Percentiles rank a stretch among this genome's conserved stretches.
Evolutionary conservation across 179 eudicot species (phyloP).

Genomic region (Silene coronaria): DNA sequence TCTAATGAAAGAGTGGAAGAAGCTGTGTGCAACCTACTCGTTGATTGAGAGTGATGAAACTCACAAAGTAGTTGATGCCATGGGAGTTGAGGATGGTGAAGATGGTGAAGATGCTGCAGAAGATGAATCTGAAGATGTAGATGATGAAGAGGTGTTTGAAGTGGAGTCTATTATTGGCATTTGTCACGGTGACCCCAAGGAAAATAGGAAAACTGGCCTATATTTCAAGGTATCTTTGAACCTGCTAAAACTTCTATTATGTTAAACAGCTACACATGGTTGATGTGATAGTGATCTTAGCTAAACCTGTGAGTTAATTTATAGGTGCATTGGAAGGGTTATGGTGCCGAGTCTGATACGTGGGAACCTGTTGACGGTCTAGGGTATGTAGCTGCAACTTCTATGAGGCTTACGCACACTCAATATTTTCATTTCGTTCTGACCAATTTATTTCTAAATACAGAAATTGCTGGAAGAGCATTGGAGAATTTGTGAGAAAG

Average conservation of each 20-base stretch:
- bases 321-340: constrained; percentile 79
- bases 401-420: background rate
- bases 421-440: background rate
- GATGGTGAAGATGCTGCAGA: constrained; percentile 24
- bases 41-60: constrained; percentile 23
- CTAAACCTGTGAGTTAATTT: background rate
- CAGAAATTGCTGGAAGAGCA: constrained; percentile 48
- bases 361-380: constrained; percentile 83
- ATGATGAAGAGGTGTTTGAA: constrained; percentile 44
- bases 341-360: constrained; percentile 57
- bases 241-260: background rate
- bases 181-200: constrained; percentile 64
- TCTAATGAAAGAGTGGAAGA: constrained; percentile 64
- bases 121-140: constrained; percentile 17
- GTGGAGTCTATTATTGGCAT: constrained; percentile 57
- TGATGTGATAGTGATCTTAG: background rate
- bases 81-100: constrained; percentile 22
- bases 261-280: background rate
- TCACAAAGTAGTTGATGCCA: constrained; percentile 16
- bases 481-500: constrained; percentile 52
- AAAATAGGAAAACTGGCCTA: constrained; percentile 26
- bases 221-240: constrained; percentile 53
- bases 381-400: constrained; percentile 34
- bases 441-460: background rate
- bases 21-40: constrained; percentile 38